Conservation (phyloP, 768 basidiomycete species). For the Mycena polygramma region DNA sequence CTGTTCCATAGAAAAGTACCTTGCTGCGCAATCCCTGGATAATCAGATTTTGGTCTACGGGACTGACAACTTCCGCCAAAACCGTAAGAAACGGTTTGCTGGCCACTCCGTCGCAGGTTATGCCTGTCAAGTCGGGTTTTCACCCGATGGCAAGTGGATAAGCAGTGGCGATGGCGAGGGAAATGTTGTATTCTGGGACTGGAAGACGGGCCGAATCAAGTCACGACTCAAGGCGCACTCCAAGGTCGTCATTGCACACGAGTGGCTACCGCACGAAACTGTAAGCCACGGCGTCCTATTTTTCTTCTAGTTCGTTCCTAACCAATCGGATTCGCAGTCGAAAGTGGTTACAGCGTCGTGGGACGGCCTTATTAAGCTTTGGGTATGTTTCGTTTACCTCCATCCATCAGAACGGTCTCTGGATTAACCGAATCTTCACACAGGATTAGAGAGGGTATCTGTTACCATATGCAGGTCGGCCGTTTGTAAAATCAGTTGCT, state of each 20-base stretch:
- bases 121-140: constrained; percentile 97
- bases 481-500: constrained; percentile 29
- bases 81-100: constrained; percentile 98
- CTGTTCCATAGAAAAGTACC: constrained; percentile 81
- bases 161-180: constrained; percentile 96
- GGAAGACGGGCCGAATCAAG: constrained; percentile 98
- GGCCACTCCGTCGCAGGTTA: constrained; percentile 98
- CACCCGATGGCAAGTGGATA: constrained; percentile 98
- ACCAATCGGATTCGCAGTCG: constrained; percentile 66
- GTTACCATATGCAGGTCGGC: constrained; percentile 1
- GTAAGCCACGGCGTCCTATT: constrained; percentile 71
- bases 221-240: constrained; percentile 89
- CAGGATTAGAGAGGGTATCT: constrained; percentile 52
- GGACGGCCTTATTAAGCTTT: constrained; percentile 98
- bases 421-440: constrained; percentile 30
- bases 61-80: constrained; percentile 98
- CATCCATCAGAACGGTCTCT: constrained; percentile 24
- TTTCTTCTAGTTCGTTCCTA: constrained; percentile 58
- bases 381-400: constrained; percentile 68
- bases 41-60: constrained; percentile 99
- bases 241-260: constrained; percentile 98
- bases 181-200: constrained; percentile 99
- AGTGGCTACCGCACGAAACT: constrained; percentile 97
- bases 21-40: constrained; percentile 97
- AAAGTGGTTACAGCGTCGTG: constrained; percentile 98